These are phyloP conservation scores for Glycine tomentella DNA, from an alignment of 306 rosid species.

Conservation along the genomic window DNA sequence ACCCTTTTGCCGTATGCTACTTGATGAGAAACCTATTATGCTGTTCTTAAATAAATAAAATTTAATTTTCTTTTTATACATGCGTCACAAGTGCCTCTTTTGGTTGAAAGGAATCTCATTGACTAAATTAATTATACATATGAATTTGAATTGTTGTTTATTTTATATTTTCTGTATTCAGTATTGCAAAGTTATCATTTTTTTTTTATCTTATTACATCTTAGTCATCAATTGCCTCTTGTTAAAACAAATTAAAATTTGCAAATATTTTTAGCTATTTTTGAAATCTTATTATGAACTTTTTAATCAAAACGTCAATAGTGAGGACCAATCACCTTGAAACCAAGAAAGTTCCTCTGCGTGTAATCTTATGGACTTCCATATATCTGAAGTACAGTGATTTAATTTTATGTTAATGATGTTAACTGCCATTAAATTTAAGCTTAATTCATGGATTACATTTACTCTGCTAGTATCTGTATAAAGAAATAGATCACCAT, in stretches of 20 bases:
- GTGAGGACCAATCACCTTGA: conserved; percentile 2
- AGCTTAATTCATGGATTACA: conserved; percentile 9
- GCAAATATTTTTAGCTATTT: conserved; percentile 24
- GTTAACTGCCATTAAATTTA: conserved; percentile 26
- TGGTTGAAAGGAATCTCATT: conserved; percentile 5
- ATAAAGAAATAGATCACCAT: conserved; percentile 8
- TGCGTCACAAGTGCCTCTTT: conserved; percentile 5
- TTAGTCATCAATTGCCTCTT: neutral
- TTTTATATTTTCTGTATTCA: neutral
- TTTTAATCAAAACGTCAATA: neutral
- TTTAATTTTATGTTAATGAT: neutral
- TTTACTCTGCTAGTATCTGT: neutral
- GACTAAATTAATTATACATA: neutral
- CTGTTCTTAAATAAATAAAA: conserved; percentile 23
- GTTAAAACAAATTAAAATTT: conserved; percentile 7
- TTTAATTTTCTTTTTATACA: neutral
- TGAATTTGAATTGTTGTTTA: conserved; percentile 10
- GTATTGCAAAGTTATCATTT: neutral
- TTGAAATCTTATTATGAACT: neutral
- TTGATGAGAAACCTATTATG: conserved; percentile 8
- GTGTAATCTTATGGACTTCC: neutral
- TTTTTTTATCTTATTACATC: conserved; percentile 11
- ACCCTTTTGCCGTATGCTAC: neutral
- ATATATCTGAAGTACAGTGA: neutral
- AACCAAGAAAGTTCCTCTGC: neutral